A percentile compares a stretch with the other conserved stretches of the same genome.
phyloP scores from a whole-genome alignment of 2,329 filamentous ascomycete species.

The Apiospora hydei region DNA sequence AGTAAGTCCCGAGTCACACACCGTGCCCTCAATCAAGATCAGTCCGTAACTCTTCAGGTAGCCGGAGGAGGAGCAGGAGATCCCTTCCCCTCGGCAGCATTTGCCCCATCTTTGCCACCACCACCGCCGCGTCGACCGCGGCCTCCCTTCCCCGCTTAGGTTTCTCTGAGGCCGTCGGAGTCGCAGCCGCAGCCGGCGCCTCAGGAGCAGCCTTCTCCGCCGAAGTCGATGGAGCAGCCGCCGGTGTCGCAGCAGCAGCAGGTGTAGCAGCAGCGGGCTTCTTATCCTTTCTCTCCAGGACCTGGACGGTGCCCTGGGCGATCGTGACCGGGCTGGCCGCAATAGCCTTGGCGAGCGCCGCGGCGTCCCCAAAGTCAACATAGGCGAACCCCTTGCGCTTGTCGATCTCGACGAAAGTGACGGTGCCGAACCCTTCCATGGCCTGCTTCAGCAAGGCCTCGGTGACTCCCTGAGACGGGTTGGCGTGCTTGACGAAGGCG shows the following conservation, averaged over 20 bases:
- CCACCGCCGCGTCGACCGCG: slow-evolving; percentile 40
- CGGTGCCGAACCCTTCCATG: slow-evolving; percentile 75
- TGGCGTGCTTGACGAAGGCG: slow-evolving; percentile 82
- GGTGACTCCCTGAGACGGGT: slow-evolving; percentile 89
- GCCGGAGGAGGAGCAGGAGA: background rate
- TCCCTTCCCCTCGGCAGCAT: background rate
- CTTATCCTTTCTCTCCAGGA: slow-evolving; percentile 79
- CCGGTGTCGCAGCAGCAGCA: background rate
- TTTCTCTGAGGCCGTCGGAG: slow-evolving; percentile 34
- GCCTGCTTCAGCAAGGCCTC: slow-evolving; percentile 79
- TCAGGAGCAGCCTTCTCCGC: slow-evolving; percentile 28
- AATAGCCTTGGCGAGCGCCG: slow-evolving; percentile 78
- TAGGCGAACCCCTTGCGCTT: slow-evolving; percentile 95
- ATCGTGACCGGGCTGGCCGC: slow-evolving; percentile 82
- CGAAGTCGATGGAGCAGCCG: background rate
- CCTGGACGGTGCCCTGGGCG: slow-evolving; percentile 84
- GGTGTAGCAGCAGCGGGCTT: slow-evolving; percentile 36
- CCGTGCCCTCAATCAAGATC: background rate
- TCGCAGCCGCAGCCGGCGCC: slow-evolving; percentile 32
- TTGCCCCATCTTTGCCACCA: background rate
- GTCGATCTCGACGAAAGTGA: slow-evolving; percentile 88
- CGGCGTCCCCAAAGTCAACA: slow-evolving; percentile 81
- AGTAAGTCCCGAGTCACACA: background rate
- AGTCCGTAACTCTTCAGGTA: background rate
- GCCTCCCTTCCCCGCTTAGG: slow-evolving; percentile 42